Base-by-base conservation (phyloP, 805 yeast species). In the Kockiozyma suomiensis region DNA sequence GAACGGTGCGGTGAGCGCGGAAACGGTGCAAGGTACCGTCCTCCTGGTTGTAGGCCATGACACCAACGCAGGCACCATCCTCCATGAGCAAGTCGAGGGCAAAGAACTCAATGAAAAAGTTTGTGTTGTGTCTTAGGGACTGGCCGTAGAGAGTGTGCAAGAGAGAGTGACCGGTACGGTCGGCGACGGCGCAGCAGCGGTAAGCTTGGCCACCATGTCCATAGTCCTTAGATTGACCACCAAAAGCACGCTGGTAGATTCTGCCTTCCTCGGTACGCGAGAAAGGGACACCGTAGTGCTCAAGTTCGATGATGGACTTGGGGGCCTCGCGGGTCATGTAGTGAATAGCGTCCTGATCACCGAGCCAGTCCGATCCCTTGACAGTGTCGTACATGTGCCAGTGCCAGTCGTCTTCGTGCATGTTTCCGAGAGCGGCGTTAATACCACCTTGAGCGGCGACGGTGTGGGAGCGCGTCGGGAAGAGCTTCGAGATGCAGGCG, bases 341-440 rank as follows among this genome's bases (percentile, higher is more conserved):
- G 79, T 93, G 98, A 74, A 94, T 93, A 57, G 98, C 97, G 74
- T 93, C 99, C 80, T 93, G 99, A 78, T 93, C 99, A 73, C 99
- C 99, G 66, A 93, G 85, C 99, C 99, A 93, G 79, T 93, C 99
- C 8, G 97, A 91, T 66, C 99, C 99, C 80, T 93, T 93, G 70
- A 93, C 98, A 70, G 99, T 93, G 75, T 93, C 99, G 78, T 94
- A 93, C 97, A 93, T 92, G 78, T 93, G 99, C 97, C 98, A 94
- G 77, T 90, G 96, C 99, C 99, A 93, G 80, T 92, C 92, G 77
- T 93, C 99, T 69, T 84, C 82, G 80, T 94, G 98, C 97, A 93
- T 93, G 82, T 93, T 93, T 69, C 98, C 99, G 67, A 93, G 82
- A 32, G 99, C 99, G 68, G 98, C 99, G 73, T 93, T 93, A 78